These are phyloP conservation scores for Pseudogymnoascus sp. DNA, from an alignment of 2,329 filamentous ascomycete species.

Conservation along the genomic window DNA sequence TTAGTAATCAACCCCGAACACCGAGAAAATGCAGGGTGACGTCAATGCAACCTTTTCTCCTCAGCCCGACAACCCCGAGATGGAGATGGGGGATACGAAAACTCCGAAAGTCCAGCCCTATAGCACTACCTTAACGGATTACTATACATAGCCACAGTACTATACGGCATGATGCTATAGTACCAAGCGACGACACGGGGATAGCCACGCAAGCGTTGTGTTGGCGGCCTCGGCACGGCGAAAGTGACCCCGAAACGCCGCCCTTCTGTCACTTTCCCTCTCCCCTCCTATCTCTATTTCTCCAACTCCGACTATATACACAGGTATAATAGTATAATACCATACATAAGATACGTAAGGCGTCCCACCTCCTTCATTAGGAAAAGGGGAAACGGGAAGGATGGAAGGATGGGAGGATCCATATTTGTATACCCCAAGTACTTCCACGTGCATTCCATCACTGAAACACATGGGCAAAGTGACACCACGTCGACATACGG, in stretches of 20 bases:
- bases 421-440: not conserved
- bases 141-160: not conserved
- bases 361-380: not conserved
- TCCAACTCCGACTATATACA: not conserved
- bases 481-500: not conserved
- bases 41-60: not conserved
- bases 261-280: not conserved
- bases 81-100: not conserved
- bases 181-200: not conserved
- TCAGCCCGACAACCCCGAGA: not conserved
- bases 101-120: not conserved
- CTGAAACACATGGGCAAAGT: not conserved
- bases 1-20: not conserved
- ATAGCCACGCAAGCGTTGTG: not conserved
- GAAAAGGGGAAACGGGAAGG: not conserved
- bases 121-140: not conserved
- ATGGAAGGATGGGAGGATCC: too few relatives aligned
- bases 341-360: too few relatives aligned
- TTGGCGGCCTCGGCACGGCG: not conserved
- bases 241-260: not conserved
- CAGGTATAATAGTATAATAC: too few relatives aligned
- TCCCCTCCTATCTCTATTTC: not conserved
- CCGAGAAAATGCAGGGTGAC: not conserved
- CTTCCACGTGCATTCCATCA: not conserved
- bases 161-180: not conserved